phyloP scores from a whole-genome alignment of 2,329 filamentous ascomycete genomes.

The Incumbomyces lentus region DNA sequence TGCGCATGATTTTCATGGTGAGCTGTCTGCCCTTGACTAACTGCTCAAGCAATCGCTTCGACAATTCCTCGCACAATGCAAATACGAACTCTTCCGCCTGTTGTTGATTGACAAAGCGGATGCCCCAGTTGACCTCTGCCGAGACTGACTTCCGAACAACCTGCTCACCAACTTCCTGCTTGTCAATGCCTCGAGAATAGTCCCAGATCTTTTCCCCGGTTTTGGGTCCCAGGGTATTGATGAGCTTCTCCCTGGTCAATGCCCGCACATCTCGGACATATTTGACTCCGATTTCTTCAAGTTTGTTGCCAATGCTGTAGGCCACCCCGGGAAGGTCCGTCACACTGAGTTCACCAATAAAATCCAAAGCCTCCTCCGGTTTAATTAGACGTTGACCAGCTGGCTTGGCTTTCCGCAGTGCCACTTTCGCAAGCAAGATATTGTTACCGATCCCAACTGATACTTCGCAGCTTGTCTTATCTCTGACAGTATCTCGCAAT shows the following conservation, averaged over 20 bases:
- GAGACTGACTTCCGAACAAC: conserved; percentile 86
- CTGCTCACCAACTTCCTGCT: conserved; percentile 74
- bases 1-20: conserved; percentile 89
- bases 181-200: conserved; percentile 81
- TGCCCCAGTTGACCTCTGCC: conserved; percentile 96
- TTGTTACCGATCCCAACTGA: conserved; percentile 89
- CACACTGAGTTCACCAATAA: conserved; percentile 68
- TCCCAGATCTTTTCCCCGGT: conserved; percentile 86
- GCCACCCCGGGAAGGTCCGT: conserved; percentile 86
- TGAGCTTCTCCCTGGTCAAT: conserved; percentile 63
- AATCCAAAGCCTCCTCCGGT: conserved; percentile 64
- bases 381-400: conserved; percentile 85
- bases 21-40: conserved; percentile 77
- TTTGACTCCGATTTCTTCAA: conserved; percentile 76
- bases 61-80: conserved; percentile 75
- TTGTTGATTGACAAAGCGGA: conserved; percentile 81
- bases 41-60: conserved; percentile 69
- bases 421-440: conserved; percentile 82
- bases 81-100: conserved; percentile 88
- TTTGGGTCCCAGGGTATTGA: conserved; percentile 70
- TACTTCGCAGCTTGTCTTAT: conserved; percentile 71
- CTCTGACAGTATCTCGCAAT: conserved; percentile 60
- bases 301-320: conserved; percentile 72
- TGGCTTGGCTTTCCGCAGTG: conserved; percentile 82
- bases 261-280: conserved; percentile 74